Conservation (phyloP, 78 protist species). For the Paulinella micropora region DNA sequence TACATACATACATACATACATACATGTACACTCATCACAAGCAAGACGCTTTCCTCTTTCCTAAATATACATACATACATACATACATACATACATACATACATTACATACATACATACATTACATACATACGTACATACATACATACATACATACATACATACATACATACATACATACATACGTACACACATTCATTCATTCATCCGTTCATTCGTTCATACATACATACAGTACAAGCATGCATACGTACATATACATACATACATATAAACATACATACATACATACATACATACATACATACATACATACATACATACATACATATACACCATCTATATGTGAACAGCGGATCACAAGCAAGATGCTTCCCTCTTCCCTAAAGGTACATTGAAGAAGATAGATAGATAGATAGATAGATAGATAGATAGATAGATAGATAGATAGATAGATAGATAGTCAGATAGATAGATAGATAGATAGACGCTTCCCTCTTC, state of each 20-base stretch:
- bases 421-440: too few relatives aligned
- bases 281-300: neutral
- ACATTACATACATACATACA: neutral
- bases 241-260: neutral
- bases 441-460: too few relatives aligned
- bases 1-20: neutral
- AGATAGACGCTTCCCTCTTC: too few relatives aligned
- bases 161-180: neutral
- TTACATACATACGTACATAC: neutral
- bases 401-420: too few relatives aligned
- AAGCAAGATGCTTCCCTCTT: too few relatives aligned
- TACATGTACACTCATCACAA: neutral
- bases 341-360: too few relatives aligned
- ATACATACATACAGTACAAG: neutral
- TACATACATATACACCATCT: too few relatives aligned
- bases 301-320: neutral
- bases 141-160: neutral
- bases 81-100: neutral
- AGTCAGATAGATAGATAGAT: too few relatives aligned
- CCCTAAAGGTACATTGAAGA: too few relatives aligned
- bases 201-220: neutral
- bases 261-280: neutral
- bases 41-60: neutral
- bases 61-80: neutral
- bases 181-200: neutral